Percentiles rank a stretch among this genome's conserved stretches.
phyloP scores from a whole-genome alignment of 1,139 yeast species.

The Saccharomycopsis hybrid region DNA sequence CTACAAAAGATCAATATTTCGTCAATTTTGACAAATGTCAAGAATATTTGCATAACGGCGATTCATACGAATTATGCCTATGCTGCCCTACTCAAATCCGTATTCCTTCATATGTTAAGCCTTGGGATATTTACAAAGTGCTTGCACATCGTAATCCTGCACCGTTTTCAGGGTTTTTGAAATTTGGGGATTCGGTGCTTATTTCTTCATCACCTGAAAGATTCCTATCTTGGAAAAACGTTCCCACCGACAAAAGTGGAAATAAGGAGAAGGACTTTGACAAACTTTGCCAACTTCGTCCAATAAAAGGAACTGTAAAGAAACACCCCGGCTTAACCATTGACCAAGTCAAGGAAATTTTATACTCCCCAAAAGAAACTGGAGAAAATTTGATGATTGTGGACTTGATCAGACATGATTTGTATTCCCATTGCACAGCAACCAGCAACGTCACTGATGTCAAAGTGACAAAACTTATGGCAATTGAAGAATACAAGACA shows the following conservation, averaged over 20 bases:
- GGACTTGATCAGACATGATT: conserved; percentile 88
- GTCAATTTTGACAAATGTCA: conserved; percentile 61
- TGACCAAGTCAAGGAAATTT: conserved; percentile 54
- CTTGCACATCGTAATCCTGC: conserved; percentile 77
- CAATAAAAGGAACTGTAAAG: conserved; percentile 91
- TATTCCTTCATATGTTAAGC: conserved; percentile 38
- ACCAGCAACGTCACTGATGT: conserved; percentile 33
- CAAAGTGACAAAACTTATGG: conserved; percentile 72
- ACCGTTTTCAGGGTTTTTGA: conserved; percentile 81
- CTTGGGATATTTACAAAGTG: conserved; percentile 80
- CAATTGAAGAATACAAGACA: conserved; percentile 85
- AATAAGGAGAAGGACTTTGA: background rate
- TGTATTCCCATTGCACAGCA: conserved; percentile 58
- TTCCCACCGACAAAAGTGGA: conserved; percentile 15
- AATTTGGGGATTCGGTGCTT: conserved; percentile 56
- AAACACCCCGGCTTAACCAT: conserved; percentile 48
- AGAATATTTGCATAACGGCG: conserved; percentile 66
- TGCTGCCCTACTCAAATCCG: conserved; percentile 69
- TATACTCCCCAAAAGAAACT: conserved; percentile 84
- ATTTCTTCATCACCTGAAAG: conserved; percentile 94
- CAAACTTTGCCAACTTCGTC: conserved; percentile 66
- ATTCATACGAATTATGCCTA: conserved; percentile 88
- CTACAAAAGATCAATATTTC: conserved; percentile 44
- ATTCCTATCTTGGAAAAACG: conserved; percentile 69
- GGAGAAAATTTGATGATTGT: conserved; percentile 98